Conservation (phyloP, 129 eudicot species). For the Pseudognaphalium luteoalbum region DNA sequence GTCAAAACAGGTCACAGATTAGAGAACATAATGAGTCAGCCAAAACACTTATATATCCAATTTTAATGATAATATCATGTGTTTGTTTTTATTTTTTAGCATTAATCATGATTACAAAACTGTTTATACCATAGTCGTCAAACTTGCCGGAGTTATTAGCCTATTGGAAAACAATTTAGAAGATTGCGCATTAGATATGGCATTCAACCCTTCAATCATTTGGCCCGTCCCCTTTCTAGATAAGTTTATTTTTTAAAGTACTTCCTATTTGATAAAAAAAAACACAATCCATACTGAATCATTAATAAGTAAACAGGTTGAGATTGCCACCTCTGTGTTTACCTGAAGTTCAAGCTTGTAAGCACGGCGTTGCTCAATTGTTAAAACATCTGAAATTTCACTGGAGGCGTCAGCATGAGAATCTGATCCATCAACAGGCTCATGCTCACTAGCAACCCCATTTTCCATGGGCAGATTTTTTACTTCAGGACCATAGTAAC, state of each 20-base stretch:
- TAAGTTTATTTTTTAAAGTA: too few relatives aligned
- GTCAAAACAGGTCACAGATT: not conserved
- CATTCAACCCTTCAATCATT: too few relatives aligned
- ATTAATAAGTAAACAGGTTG: constrained; percentile 1
- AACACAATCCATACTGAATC: not conserved
- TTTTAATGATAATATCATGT: not conserved
- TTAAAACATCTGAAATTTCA: constrained; percentile 77
- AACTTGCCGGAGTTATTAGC: not conserved
- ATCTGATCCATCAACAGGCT: constrained; percentile 66
- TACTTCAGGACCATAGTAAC: constrained; percentile 47
- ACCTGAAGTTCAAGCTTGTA: constrained; percentile 99
- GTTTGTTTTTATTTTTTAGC: not conserved
- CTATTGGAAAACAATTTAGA: not conserved
- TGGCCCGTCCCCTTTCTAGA: too few relatives aligned
- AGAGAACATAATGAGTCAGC: constrained; percentile 6
- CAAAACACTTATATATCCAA: not conserved
- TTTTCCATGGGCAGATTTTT: constrained; percentile 46
- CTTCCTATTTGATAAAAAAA: not conserved
- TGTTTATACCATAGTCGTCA: not conserved
- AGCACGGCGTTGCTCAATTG: constrained; percentile 90
- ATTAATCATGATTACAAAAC: not conserved
- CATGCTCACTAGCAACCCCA: constrained; percentile 56
- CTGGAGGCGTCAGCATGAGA: constrained; percentile 66
- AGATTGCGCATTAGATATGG: too few relatives aligned
- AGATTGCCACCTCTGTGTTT: constrained; percentile 6